Evolutionary conservation across 176 grass and related monocot genomes (phyloP).

Genomic region (barley (Hordeum vulgare)): MorexV3_pseudomolecules_assembly NC_058521.1:47855920-47856419

Average conservation of each 20-base stretch:
- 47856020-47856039: slow-evolving; percentile 34
- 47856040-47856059: slow-evolving; percentile 51
- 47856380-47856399: neutral
- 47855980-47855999: slow-evolving; percentile 52
- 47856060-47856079: slow-evolving; percentile 57
- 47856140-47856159: slow-evolving; percentile 60
- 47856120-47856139: slow-evolving; percentile 52
- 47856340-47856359: neutral
- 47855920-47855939: slow-evolving; percentile 46
- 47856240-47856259: slow-evolving; percentile 47
- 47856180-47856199: slow-evolving; percentile 44
- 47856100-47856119: slow-evolving; percentile 48
- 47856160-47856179: slow-evolving; percentile 43
- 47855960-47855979: slow-evolving; percentile 60
- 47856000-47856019: slow-evolving; percentile 54
- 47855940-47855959: slow-evolving; percentile 28
- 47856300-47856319: neutral
- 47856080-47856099: slow-evolving; percentile 53
- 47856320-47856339: neutral
- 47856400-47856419: neutral
- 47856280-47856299: neutral
- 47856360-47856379: neutral
- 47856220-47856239: slow-evolving; percentile 51
- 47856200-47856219: slow-evolving; percentile 38
- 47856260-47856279: neutral